Base-by-base conservation (phyloP, 352 stramenopile genomes). In the Phytophthora podocarpi region DNA sequence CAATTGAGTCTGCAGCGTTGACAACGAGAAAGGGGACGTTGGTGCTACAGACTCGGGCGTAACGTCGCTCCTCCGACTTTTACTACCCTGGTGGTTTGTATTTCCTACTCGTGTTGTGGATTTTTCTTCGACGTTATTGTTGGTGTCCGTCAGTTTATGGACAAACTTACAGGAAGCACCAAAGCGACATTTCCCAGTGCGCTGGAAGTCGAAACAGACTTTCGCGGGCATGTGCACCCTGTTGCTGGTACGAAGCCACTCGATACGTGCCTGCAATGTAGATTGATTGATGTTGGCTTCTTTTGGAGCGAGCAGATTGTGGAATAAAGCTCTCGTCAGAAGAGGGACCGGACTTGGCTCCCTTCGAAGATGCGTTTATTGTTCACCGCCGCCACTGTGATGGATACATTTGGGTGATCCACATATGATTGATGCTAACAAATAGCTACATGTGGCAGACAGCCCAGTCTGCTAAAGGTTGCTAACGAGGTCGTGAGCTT, bases 171-270 rank as follows among this genome's bases (percentile, higher is more conserved):
- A 76, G 4, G 58, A 64, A 20, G 32, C 43, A 11, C 67, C 67
- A 15, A 59, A 76, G 18, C 50, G 59, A 50, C 67, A 76, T 28
- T 34, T 59, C 1, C 63, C 58, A 48, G 28, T 31, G 20, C 43
- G 40, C 40, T 76, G 46, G 37, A 73, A 76, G 24, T 46, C 28
- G 23, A 67, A 76, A 31, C 67, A 76, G 20, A 45, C 15, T 36
- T 59, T 53, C 2, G 27, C 13, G 13, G 47, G 40, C 61, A 70
- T 70, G 27, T 27, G 10, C 13, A 36, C 11, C 15, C 7, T 36
- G 9, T 6, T 36, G 11, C 11, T 11, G 31, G 11, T n/a, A n/a
- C n/a, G n/a, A n/a, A n/a, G 31, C 5, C 31, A 4, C 5, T 36
- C 15, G 31, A 10, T 36, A 36, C 10, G 10, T 36, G 15, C n/a